Evolutionary conservation across 768 basidiomycete species (phyloP).

Genomic region (Plicaturopsis crispa): DNA sequence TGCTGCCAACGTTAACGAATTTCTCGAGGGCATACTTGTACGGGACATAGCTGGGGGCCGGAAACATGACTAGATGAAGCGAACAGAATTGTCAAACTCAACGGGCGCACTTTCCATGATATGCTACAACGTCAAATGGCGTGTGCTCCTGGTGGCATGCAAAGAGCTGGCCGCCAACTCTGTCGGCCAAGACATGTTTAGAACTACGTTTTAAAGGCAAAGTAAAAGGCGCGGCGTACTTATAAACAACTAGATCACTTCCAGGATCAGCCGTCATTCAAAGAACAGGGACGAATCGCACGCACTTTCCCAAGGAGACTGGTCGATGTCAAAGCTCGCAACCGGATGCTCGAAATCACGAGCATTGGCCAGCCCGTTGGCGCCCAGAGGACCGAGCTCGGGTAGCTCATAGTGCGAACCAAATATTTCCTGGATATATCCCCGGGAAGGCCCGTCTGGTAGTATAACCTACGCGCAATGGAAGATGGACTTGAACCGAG

Average conservation of each 20-base stretch:
- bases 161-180: conserved; percentile 48
- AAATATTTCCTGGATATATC: conserved; percentile 62
- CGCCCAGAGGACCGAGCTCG: conserved; percentile 59
- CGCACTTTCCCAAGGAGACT: conserved; percentile 50
- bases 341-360: conserved; percentile 60
- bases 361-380: conserved; percentile 56
- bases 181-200: too few species aligned
- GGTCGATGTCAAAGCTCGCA: conserved; percentile 62
- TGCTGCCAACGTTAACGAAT: conserved; percentile 55
- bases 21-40: conserved; percentile 63
- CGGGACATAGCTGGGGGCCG: conserved; percentile 42
- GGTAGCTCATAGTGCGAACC: conserved; percentile 58
- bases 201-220: too few species aligned
- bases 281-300: conserved; percentile 1
- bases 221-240: too few species aligned
- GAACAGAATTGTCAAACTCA: background rate
- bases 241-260: conserved; percentile 47
- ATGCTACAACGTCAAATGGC: conserved; percentile 67
- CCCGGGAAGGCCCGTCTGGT: conserved; percentile 54
- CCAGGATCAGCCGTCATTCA: background rate
- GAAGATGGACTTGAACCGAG: background rate
- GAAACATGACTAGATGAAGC: background rate
- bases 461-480: conserved; percentile 29
- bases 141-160: conserved; percentile 52
- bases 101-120: conserved; percentile 53